A percentile compares a stretch with the other conserved stretches of the same genome.
phyloP scores from a whole-genome alignment of 768 basidiomycete species.

The Leccinum obscurum region DNA sequence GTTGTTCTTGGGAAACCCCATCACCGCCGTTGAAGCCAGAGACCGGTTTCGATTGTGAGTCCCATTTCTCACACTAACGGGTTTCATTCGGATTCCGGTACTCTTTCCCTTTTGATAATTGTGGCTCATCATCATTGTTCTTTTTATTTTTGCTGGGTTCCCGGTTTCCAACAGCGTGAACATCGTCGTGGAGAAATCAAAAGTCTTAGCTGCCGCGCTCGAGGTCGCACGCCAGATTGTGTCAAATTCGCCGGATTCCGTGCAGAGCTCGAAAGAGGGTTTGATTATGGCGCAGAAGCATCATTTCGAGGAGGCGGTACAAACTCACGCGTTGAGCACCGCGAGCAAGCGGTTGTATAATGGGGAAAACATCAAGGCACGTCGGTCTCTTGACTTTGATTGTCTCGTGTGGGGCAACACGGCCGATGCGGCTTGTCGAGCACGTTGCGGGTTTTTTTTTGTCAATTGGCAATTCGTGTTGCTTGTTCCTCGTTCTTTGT shows the following conservation, averaged over 20 bases:
- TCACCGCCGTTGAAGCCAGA: constrained; percentile 67
- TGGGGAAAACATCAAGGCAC: constrained; percentile 70
- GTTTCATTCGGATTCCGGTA: neutral
- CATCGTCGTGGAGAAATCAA: constrained; percentile 52
- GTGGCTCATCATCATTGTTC: constrained; percentile 9
- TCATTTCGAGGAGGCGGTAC: constrained; percentile 52
- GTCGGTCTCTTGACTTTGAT: constrained; percentile 12
- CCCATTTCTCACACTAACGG: neutral
- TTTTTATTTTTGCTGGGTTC: neutral
- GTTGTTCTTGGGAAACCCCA: constrained; percentile 68
- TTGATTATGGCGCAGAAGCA: constrained; percentile 55
- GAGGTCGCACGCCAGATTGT: constrained; percentile 58
- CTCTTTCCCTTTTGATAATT: constrained; percentile 12
- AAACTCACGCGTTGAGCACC: constrained; percentile 44
- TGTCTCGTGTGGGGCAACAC: neutral
- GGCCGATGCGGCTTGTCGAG: constrained; percentile 2
- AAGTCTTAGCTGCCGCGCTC: constrained; percentile 62
- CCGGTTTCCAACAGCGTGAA: constrained; percentile 57
- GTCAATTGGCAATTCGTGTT: neutral
- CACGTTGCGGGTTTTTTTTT: neutral
- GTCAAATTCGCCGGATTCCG: constrained; percentile 74
- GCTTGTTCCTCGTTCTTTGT: neutral
- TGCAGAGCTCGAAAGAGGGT: constrained; percentile 74
- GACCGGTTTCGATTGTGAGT: constrained; percentile 75
- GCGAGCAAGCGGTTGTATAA: constrained; percentile 55